Base-by-base conservation (phyloP, 768 basidiomycete genomes). In the Lentinula lateritia region DNA sequence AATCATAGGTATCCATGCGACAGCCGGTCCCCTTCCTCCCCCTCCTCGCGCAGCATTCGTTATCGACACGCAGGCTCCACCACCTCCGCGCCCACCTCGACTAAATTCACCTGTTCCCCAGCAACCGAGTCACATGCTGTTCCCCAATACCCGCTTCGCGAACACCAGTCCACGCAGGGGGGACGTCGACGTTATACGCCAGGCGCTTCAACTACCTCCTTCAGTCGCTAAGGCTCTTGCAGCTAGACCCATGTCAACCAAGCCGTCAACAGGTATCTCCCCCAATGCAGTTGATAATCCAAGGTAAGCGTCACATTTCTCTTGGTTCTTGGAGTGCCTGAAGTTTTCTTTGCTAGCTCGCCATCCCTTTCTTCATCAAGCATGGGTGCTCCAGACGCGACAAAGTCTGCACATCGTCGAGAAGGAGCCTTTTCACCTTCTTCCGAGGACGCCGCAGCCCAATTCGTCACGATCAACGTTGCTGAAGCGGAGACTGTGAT, bases 341-440 rank as follows among this genome's bases (percentile, higher is more conserved):
- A 15, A 13, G 3, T 13, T 54, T 28, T 15, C n/a, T 56, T 10
- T 13, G 28, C 55, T 43, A 56, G 53, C 28, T 58, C 39, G 23
- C 23, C 56, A 20, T 46, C 23, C 13, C n/a, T 42, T n/a, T 20
- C 58, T 13, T 50, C 38, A 12, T 42, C n/a, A 10, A 59, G 42
- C 18, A 32, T 48, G 7, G 34, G n/a, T 23, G n/a, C 34, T 28
- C 5, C 28, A 20, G 48, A 50, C 16, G 50, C 36, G 20, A 53
- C 50, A 32, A 34, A 7, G 12, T 63, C 76, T 23, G 63, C 69
- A 42, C 80, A 82, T 68, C 68, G 77, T 65, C 74, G 89, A 45
- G 89, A 92, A 76, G 88, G 86, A 58, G 90, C 89, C 6, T 88
- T 87, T 67, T 75, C 83, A 54, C 83, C 83, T 0, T 83, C 78